Conservation (phyloP, 371 early-diverging fungal species). For the Haplosporangium sp. region DNA sequence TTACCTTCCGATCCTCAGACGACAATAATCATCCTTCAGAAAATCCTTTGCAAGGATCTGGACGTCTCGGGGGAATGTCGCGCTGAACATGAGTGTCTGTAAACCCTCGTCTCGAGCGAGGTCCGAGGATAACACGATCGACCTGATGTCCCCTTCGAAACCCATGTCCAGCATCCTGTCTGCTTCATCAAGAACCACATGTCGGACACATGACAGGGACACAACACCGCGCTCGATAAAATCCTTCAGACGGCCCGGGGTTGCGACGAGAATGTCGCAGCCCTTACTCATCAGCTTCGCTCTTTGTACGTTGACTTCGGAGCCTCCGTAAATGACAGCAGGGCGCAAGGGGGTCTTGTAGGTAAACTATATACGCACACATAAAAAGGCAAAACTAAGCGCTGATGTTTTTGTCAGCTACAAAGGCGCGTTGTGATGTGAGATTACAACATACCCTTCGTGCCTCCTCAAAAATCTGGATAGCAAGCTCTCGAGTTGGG, state of each 20-base stretch:
- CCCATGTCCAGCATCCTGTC: conserved; percentile 99
- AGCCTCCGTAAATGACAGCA: conserved; percentile 94
- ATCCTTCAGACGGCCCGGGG: conserved; percentile 98
- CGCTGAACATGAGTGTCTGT: conserved; percentile 98
- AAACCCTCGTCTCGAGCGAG: conserved; percentile 62
- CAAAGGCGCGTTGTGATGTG: too few species aligned
- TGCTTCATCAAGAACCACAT: conserved; percentile 97
- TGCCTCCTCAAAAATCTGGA: conserved; percentile 68
- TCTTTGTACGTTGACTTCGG: conserved; percentile 84
- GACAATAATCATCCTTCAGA: conserved; percentile 49
- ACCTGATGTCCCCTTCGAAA: conserved; percentile 86
- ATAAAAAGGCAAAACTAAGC: background rate
- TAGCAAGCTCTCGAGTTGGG: conserved; percentile 73
- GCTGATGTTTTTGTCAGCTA: background rate
- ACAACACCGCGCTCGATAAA: conserved; percentile 85
- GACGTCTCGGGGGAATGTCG: conserved; percentile 98
- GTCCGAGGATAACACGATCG: conserved; percentile 70
- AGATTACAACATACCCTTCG: conserved; percentile 22
- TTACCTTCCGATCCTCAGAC: conserved; percentile 54
- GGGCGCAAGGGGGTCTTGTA: conserved; percentile 61
- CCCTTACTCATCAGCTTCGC: conserved; percentile 80
- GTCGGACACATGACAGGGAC: conserved; percentile 84
- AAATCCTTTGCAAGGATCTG: conserved; percentile 91
- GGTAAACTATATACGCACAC: conserved; percentile 44
- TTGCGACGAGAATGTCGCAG: conserved; percentile 96